Evolutionary conservation across 805 yeast species (phyloP).

Genomic region (Candida xyloterini): DNA sequence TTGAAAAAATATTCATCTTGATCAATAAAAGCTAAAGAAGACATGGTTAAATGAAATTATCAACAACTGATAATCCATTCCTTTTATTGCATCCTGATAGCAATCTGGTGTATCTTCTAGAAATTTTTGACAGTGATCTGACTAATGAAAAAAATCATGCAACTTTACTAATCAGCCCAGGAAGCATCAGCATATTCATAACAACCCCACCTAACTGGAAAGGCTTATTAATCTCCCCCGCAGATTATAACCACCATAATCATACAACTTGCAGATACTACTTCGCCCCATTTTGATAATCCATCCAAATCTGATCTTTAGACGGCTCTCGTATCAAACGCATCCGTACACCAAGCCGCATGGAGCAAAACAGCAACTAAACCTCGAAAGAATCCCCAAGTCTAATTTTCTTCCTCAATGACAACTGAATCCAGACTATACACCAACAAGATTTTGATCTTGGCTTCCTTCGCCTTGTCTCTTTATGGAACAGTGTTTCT

Average conservation of each 20-base stretch:
- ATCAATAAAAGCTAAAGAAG: not conserved
- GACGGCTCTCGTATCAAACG: not conserved
- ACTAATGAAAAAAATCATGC: not conserved
- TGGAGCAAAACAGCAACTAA: conserved; percentile 9
- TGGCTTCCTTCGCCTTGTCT: conserved; percentile 54
- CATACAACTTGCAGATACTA: no score
- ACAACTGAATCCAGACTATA: conserved; percentile 15
- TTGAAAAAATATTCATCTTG: conserved; percentile 15
- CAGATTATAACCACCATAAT: no score
- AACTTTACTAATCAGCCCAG: not conserved
- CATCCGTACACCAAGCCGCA: conserved; percentile 10
- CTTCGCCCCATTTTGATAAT: no score
- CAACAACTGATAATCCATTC: no score
- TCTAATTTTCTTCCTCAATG: conserved; percentile 9
- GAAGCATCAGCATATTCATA: no score
- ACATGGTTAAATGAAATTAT: not conserved
- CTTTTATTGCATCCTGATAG: not conserved
- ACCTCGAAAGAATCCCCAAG: not conserved
- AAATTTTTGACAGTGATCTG: not conserved
- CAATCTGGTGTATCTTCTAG: not conserved
- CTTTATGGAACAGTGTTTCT: conserved; percentile 54
- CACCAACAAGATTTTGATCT: conserved; percentile 40
- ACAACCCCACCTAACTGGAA: no score
- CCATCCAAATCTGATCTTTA: not conserved
- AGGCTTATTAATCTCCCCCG: no score